These are phyloP conservation scores for Crithidia mellificae DNA, from an alignment of 208 protist species.

Conservation along the genomic window DNA sequence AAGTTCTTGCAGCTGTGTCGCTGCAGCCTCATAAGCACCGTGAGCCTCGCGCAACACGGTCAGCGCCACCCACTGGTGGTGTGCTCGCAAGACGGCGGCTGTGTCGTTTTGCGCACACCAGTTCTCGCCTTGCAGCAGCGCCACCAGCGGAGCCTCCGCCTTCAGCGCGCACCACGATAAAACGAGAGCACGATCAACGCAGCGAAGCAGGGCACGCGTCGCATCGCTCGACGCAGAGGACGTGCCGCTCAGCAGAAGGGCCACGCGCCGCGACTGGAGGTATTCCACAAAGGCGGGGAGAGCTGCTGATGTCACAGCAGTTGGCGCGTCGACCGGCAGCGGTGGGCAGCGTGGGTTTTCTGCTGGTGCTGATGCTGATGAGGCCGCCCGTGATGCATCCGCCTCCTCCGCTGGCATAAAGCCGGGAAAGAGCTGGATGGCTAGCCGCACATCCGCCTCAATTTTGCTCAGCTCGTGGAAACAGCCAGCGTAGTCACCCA, in stretches of 20 bases:
- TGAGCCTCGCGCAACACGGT: conserved; percentile 36
- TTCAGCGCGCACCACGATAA: conserved; percentile 37
- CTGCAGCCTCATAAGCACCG: conserved; percentile 25
- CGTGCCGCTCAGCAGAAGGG: conserved; percentile 10
- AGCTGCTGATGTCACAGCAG: conserved; percentile 2
- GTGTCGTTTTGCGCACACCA: conserved; percentile 37
- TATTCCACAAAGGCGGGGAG: conserved; percentile 30
- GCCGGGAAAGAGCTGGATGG: conserved; percentile 49
- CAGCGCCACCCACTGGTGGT: conserved; percentile 59
- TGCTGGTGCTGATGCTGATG: not conserved
- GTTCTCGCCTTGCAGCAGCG: conserved; percentile 44
- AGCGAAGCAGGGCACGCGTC: conserved; percentile 19
- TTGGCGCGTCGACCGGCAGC: not conserved
- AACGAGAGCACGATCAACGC: conserved; percentile 55
- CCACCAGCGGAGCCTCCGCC: conserved; percentile 51
- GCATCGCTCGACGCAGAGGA: not conserved
- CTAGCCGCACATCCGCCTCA: conserved; percentile 46
- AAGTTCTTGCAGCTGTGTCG: conserved; percentile 26
- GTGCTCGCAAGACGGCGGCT: conserved; percentile 37
- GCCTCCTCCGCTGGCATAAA: conserved; percentile 8
- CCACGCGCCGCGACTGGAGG: conserved; percentile 21
- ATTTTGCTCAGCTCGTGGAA: conserved; percentile 52
- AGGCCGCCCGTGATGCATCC: not conserved
- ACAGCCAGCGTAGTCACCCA: conserved; percentile 36
- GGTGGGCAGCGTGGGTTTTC: not conserved